phyloP scores from a whole-genome alignment of 768 basidiomycete genomes.

The Gelatoporia subvermispora region DNA sequence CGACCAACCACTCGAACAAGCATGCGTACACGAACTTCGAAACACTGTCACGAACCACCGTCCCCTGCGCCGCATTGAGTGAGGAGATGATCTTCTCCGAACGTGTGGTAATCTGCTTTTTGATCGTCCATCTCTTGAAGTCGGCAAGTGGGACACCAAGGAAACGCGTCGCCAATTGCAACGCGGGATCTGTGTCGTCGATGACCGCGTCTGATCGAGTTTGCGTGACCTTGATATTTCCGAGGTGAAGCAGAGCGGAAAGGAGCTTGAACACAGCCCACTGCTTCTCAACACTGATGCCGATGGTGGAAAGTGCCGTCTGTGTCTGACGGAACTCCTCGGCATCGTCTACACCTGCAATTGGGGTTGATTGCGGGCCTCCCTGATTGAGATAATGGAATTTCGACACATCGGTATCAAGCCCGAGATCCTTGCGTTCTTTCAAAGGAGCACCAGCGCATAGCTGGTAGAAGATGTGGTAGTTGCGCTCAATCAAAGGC shows the following conservation, averaged over 20 bases:
- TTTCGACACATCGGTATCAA: slow-evolving; percentile 79
- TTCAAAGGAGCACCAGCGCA: slow-evolving; percentile 93
- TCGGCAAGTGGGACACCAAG: slow-evolving; percentile 86
- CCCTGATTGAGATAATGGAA: slow-evolving; percentile 95
- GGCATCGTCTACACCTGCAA: slow-evolving; percentile 89
- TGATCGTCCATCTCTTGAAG: slow-evolving; percentile 98
- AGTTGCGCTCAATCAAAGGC: slow-evolving; percentile 94
- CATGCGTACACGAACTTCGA: slow-evolving; percentile 99
- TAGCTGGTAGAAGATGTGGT: slow-evolving; percentile 99
- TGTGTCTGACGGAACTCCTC: slow-evolving; percentile 95
- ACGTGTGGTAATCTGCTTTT: slow-evolving; percentile 94
- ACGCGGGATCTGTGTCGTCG: slow-evolving; percentile 75
- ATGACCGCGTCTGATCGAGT: slow-evolving; percentile 78
- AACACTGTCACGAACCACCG: slow-evolving; percentile 91
- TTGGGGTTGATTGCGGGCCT: slow-evolving; percentile 80
- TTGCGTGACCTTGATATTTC: slow-evolving; percentile 89
- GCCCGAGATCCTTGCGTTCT: slow-evolving; percentile 90
- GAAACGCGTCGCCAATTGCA: slow-evolving; percentile 81
- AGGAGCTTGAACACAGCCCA: slow-evolving; percentile 97
- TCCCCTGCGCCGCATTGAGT: slow-evolving; percentile 83
- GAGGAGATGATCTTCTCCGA: slow-evolving; percentile 92
- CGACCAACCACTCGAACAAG: slow-evolving; percentile 97
- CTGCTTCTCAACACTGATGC: slow-evolving; percentile 95
- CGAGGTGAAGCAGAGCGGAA: slow-evolving; percentile 92
- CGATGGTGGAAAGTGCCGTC: slow-evolving; percentile 92